A percentile compares a stretch with the other conserved stretches of the same genome.
These are phyloP conservation scores for Claviceps sp. DNA, from an alignment of 2,329 filamentous ascomycete species.

Conservation along the genomic window DNA sequence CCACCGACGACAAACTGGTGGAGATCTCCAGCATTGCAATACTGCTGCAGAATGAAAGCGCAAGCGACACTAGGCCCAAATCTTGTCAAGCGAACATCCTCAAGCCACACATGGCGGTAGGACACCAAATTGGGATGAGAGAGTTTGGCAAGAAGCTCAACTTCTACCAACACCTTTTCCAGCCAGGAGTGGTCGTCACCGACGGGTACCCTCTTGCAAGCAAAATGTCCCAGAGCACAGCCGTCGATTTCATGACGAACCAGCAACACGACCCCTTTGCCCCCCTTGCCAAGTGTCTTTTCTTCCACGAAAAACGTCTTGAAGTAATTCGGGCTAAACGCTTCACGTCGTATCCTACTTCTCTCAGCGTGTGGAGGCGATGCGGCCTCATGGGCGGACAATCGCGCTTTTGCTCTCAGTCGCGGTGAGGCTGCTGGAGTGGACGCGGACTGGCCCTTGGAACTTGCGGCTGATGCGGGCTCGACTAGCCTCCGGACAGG, in stretches of 20 bases:
- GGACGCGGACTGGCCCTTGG: conserved; percentile 8
- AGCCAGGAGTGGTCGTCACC: conserved; percentile 91
- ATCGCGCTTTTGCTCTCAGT: conserved; percentile 25
- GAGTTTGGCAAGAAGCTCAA: conserved; percentile 80
- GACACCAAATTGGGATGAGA: conserved; percentile 93
- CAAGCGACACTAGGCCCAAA: conserved; percentile 90
- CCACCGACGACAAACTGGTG: conserved; percentile 74
- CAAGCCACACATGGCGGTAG: conserved; percentile 94
- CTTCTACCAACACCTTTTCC: conserved; percentile 84
- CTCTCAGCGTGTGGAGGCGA: conserved; percentile 32
- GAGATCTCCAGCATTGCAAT: conserved; percentile 87
- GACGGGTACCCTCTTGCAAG: conserved; percentile 93
- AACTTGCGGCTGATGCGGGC: conserved; percentile 21
- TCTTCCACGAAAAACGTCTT: conserved; percentile 87
- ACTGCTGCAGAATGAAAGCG: conserved; percentile 94
- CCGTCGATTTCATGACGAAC: conserved; percentile 87
- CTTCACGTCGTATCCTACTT: conserved; percentile 68
- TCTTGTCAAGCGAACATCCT: conserved; percentile 68
- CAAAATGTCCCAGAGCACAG: conserved; percentile 78
- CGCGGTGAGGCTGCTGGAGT: conserved; percentile 9
- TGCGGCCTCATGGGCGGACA: conserved; percentile 38
- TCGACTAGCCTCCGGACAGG: conserved; percentile 41
- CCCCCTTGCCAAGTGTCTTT: conserved; percentile 70
- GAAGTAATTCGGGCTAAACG: conserved; percentile 90
- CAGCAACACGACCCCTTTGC: conserved; percentile 89